Percentiles rank a stretch among this genome's conserved stretches.
phyloP scores from a whole-genome alignment of 345 rosid genomes.

The Atalantia buxifolia region DNA sequence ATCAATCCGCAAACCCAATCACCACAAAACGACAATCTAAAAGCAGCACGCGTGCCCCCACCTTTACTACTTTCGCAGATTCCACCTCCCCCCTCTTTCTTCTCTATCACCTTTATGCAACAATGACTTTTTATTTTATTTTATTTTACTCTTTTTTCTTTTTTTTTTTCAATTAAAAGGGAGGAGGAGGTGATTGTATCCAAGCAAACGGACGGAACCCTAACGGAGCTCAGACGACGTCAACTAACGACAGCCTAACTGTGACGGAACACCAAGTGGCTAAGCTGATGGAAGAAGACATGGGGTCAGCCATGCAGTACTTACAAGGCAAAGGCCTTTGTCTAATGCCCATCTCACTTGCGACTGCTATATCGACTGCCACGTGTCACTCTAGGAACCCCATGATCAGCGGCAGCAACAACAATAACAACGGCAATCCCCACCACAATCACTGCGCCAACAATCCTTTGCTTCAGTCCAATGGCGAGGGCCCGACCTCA shows the following conservation, averaged over 20 bases:
- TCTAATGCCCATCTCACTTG: conserved; percentile 93
- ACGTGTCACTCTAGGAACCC: conserved; percentile 50
- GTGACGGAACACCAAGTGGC: conserved; percentile 89
- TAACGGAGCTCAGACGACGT: conserved; percentile 32
- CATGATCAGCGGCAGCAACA: conserved; percentile 8
- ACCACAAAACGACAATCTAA: conserved; percentile 50
- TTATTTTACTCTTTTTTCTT: background rate
- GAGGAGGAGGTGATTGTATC: conserved; percentile 48
- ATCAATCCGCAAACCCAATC: background rate
- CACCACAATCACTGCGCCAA: background rate
- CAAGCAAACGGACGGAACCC: conserved; percentile 34
- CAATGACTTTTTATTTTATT: background rate
- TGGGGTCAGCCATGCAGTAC: conserved; percentile 99
- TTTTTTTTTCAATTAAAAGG: conserved; percentile 10
- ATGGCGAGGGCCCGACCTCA: conserved; percentile 58
- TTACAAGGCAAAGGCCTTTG: conserved; percentile 96
- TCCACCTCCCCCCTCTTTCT: conserved; percentile 24
- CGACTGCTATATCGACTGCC: conserved; percentile 85
- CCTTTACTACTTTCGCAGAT: conserved; percentile 37
- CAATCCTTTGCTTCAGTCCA: conserved; percentile 25
- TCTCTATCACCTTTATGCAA: background rate
- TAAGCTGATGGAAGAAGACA: conserved; percentile 93
- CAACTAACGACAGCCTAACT: conserved; percentile 50
- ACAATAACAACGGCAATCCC: background rate
- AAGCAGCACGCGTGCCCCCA: conserved; percentile 76